Conservation (phyloP, 176 grass and related monocot species). For the Eragrostis curvula region DNA sequence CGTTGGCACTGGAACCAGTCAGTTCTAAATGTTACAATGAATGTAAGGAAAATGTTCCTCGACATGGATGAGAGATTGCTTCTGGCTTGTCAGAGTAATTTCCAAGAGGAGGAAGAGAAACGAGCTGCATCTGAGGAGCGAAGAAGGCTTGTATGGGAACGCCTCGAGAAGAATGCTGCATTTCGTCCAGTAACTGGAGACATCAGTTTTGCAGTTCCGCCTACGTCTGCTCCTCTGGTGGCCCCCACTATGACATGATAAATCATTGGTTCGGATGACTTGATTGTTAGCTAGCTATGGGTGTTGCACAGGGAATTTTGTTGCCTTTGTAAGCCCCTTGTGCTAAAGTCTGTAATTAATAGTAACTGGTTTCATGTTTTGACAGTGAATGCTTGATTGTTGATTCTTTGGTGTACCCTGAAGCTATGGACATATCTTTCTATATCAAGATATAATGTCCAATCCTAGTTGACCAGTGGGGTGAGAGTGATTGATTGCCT, state of each 20-base stretch:
- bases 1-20: conserved; percentile 92
- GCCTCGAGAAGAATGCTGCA: conserved; percentile 60
- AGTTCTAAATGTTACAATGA: conserved; percentile 86
- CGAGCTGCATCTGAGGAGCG: conserved; percentile 61
- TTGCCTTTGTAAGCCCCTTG: conserved; percentile 41
- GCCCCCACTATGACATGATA: conserved; percentile 68
- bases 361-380: conserved; percentile 43
- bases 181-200: conserved; percentile 66
- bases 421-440: conserved; percentile 39
- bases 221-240: conserved; percentile 61
- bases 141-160: conserved; percentile 88
- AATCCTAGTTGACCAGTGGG: conserved; percentile 21
- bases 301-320: conserved; percentile 46
- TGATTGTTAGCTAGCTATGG: conserved; percentile 48
- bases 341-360: conserved; percentile 61
- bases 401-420: conserved; percentile 48
- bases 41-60: conserved; percentile 86
- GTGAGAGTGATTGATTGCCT: conserved; percentile 6
- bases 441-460: conserved; percentile 43
- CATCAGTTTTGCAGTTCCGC: conserved; percentile 55
- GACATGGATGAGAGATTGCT: conserved; percentile 92
- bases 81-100: conserved; percentile 80
- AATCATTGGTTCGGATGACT: conserved; percentile 15
- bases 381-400: conserved; percentile 42
- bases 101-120: conserved; percentile 85